These are phyloP conservation scores for Colletotrichum echinochloae DNA, from an alignment of 2,329 filamentous ascomycete genomes.

Conservation along the genomic window DNA sequence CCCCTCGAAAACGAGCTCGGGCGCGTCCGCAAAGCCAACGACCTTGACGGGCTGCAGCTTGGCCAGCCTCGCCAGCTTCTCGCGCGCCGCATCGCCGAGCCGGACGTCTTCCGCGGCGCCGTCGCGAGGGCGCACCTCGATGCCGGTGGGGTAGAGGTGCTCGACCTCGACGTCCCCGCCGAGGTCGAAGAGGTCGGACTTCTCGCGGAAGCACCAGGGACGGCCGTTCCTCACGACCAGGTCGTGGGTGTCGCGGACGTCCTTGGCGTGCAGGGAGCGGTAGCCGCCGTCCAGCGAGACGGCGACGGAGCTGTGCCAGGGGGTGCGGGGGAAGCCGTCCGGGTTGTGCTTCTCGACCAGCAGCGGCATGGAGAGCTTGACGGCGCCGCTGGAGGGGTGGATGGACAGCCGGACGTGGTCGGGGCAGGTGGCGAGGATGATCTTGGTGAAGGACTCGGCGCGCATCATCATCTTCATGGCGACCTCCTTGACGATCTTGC, in stretches of 20 bases:
- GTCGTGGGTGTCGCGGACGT: conserved; percentile 46
- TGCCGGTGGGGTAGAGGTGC: conserved; percentile 41
- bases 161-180: conserved; percentile 41
- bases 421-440: conserved; percentile 38
- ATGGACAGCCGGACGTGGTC: conserved; percentile 43
- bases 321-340: conserved; percentile 44
- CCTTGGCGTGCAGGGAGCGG: conserved; percentile 41
- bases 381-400: conserved; percentile 40
- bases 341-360: conserved; percentile 43
- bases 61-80: conserved; percentile 30
- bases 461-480: conserved; percentile 42
- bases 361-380: conserved; percentile 42
- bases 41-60: conserved; percentile 26
- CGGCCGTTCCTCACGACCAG: conserved; percentile 49
- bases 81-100: conserved; percentile 16
- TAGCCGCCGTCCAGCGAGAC: conserved; percentile 49
- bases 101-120: neutral
- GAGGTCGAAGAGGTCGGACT: conserved; percentile 46
- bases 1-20: neutral
- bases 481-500: conserved; percentile 40
- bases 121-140: conserved; percentile 28
- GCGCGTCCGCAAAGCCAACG: conserved; percentile 25
- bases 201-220: conserved; percentile 52
- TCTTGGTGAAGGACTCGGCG: conserved; percentile 41
- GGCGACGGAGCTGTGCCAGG: conserved; percentile 51